Conservation (phyloP, 1,284 basidiomycete genomes). For the Cryptococcus sp. region DNA sequence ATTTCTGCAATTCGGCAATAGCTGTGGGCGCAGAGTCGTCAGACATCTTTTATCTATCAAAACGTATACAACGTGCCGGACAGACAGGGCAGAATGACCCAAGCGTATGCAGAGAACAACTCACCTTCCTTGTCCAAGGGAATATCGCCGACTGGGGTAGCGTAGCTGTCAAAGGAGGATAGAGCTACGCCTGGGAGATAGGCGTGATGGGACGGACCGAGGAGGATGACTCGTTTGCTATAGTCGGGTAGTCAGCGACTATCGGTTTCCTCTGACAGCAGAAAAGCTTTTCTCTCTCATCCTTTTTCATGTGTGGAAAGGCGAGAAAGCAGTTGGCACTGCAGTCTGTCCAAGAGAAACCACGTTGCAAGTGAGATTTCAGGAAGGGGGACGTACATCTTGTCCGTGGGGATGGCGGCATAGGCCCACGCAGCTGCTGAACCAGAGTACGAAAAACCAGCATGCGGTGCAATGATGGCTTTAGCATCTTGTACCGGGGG, state of each 20-base stretch:
- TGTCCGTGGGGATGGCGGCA: constrained; percentile 74
- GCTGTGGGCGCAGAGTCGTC: constrained; percentile 56
- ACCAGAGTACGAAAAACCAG: constrained; percentile 94
- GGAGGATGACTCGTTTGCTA: constrained; percentile 87
- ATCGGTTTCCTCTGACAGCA: background rate
- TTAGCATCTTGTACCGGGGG: constrained; percentile 76
- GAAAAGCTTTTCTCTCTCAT: background rate
- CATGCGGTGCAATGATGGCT: constrained; percentile 98
- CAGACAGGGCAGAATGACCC: too few relatives aligned
- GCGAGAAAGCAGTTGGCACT: background rate
- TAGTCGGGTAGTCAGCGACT: background rate
- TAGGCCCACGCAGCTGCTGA: constrained; percentile 95
- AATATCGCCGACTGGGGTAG: constrained; percentile 82
- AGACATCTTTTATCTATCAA: too few relatives aligned
- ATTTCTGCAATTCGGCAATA: constrained; percentile 66
- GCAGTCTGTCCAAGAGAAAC: background rate
- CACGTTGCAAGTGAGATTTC: background rate
- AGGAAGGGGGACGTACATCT: constrained; percentile 65
- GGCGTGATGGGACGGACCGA: constrained; percentile 94
- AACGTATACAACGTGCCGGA: too few relatives aligned
- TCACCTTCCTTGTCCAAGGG: constrained; percentile 75
- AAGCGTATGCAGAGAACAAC: too few relatives aligned
- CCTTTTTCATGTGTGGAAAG: constrained; percentile 1
- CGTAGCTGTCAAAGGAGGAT: constrained; percentile 71
- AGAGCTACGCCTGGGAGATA: constrained; percentile 86